Base-by-base conservation (phyloP, 2,329 filamentous ascomycete genomes). In the Xylariaceae sp. region DNA sequence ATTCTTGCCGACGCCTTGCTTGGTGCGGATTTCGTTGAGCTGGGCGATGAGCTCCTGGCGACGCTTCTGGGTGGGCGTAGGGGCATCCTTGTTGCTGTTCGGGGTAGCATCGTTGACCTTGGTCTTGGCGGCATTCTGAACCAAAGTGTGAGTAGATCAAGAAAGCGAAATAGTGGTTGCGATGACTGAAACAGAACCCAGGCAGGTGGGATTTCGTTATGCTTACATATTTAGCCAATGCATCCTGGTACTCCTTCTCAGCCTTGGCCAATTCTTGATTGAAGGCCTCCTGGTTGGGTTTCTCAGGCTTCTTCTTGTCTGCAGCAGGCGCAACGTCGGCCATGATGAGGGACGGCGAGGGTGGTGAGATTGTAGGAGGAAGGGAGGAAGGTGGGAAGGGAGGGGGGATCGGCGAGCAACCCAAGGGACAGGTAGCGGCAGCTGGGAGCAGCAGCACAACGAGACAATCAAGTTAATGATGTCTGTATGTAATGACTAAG, bases 1-100 rank as follows among this genome's bases (percentile, higher is more conserved):
- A 54, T 85, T 82, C 81, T 99, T 99, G 77, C 90, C 89, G 54
- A 84, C 87, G 62, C 87, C 86, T 76, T 97, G 94, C 76, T 94
- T 87, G 71, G 86, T 82, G 58, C 89, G 87, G 72, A 99, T 97
- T 61, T 88, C 82, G 68, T 86, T 87, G 65, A 91, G 82, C 75
- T 97, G 84, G 49, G 84, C 77, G 65, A 90, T 88, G 60, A 97
- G 84, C 72, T 96, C 90, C 71, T 90, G 83, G 67, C 91, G 89
- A 69, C 86, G 89, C 79, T 96, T 90, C 66, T 85, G 86, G 55
- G 82, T 78, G 13, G 93, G 90, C 33, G 84, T 90, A 67, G 89
- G 89, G 73, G 90, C 85, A 69, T 93, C 90, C 75, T 89, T 80
- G 71, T 79, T 79, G 74, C 82, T 84, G 74, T 72, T 88, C 44